A percentile compares a stretch with the other conserved stretches of the same genome.
Evolutionary conservation across 176 grass and related monocot species (phyloP).

Genomic region (Aechmea fasciata): DNA sequence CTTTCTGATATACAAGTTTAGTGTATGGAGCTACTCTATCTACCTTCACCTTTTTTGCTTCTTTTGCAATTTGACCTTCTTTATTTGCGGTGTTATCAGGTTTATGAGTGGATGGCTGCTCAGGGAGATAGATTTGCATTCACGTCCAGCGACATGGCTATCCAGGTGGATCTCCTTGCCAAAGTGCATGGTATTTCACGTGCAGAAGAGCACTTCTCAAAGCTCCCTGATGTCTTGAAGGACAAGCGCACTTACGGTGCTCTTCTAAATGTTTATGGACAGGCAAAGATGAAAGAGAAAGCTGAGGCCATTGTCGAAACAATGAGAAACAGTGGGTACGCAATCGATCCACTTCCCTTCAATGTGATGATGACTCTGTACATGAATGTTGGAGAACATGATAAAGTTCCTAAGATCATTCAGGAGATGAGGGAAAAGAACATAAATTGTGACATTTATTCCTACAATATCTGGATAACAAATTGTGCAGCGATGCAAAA

Average conservation of each 20-base stretch:
- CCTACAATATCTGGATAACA: constrained; percentile 90
- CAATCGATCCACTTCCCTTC: constrained; percentile 59
- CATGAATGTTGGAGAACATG: constrained; percentile 55
- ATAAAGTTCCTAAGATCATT: constrained; percentile 34
- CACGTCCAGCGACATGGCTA: constrained; percentile 66
- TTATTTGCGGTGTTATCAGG: constrained; percentile 21
- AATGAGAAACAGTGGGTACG: constrained; percentile 60
- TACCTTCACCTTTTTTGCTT: background rate
- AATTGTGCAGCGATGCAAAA: constrained; percentile 64
- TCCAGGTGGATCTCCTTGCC: constrained; percentile 76
- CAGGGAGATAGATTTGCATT: constrained; percentile 48
- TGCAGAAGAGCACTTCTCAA: constrained; percentile 71
- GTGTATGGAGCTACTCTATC: background rate
- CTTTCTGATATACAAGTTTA: background rate
- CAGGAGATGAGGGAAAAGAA: constrained; percentile 72
- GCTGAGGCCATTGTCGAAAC: constrained; percentile 49
- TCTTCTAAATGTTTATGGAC: constrained; percentile 83
- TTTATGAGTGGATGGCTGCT: constrained; percentile 80
- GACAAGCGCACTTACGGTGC: constrained; percentile 72
- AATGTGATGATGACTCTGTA: constrained; percentile 93
- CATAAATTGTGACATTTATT: constrained; percentile 53
- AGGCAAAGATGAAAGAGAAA: constrained; percentile 65
- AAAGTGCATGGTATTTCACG: constrained; percentile 47
- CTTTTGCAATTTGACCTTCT: background rate
- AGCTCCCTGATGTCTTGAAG: constrained; percentile 55